These are phyloP conservation scores for Eucalyptus leucophloia DNA, from an alignment of 345 rosid genomes.

Conservation along the genomic window DNA sequence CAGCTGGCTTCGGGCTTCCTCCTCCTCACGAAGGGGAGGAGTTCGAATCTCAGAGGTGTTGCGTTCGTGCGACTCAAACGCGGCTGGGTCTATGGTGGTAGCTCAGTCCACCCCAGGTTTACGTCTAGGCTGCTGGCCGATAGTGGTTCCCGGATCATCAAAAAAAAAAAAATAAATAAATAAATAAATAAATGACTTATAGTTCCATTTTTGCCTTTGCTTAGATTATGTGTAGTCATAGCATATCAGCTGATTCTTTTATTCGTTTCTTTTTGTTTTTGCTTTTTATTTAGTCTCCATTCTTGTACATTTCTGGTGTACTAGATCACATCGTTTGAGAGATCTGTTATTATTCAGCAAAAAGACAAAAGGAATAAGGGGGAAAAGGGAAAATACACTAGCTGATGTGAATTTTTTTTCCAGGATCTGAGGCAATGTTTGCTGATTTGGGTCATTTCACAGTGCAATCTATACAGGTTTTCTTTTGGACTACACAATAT, in stretches of 20 bases:
- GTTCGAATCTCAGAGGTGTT: too few species aligned
- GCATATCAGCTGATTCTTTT: not conserved
- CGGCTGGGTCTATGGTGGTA: too few species aligned
- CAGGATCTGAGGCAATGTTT: conserved; percentile 99
- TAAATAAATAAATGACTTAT: not conserved
- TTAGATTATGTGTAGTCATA: not conserved
- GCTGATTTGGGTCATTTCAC: conserved; percentile 97
- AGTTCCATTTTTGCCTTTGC: not conserved
- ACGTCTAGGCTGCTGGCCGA: too few species aligned
- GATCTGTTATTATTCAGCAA: not conserved
- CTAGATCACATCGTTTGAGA: not conserved
- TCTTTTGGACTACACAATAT: not conserved
- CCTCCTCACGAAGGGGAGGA: too few species aligned
- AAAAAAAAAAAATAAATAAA: not conserved
- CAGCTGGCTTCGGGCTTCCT: too few species aligned
- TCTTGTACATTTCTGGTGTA: not conserved
- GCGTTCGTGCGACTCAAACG: too few species aligned
- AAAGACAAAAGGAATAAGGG: not conserved
- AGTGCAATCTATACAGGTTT: conserved; percentile 81
- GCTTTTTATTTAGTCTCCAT: not conserved
- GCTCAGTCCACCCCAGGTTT: too few species aligned
- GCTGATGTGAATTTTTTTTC: not conserved
- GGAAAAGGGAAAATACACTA: not conserved
- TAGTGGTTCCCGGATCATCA: too few species aligned
- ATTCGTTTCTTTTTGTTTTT: not conserved